Base-by-base conservation (phyloP, 1,139 yeast species). In the Taiozyma sp. region DNA sequence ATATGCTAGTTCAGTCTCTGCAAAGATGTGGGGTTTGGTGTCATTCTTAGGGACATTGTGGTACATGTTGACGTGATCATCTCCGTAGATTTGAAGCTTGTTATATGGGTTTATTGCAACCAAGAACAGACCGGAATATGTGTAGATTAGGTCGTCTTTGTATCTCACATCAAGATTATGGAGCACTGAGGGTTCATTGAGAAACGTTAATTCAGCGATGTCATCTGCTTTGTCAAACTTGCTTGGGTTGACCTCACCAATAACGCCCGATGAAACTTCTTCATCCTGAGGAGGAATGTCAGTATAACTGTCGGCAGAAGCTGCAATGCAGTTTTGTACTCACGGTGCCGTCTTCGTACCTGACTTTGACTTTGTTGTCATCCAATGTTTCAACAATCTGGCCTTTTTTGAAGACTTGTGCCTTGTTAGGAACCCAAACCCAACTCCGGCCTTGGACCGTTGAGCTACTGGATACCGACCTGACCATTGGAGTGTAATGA, bases 51-150 rank as follows among this genome's bases (percentile, higher is more conserved):
- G 69, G 52, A 66, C 60, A 32, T 67, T 66, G 53, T 72, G 76
- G 70, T 84, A 88, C 53, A 75, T 69, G 30, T 77, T 71, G 50
- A 90, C 74, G 50, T 78, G 75, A 45, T 80, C 81, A 23, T 73
- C 70, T 52, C 81, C 84, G 68, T 93, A 93, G 45, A 93, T 85
- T n/a, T 87, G 82, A 28, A 93, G 72, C 47, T 77, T 68, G 62
- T 83, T 81, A 71, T 95, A 95, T 0, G 99, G 99, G 64, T 95
- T 95, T 52, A 95, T 84, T 1, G 99, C 98, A 27, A 95, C 99
- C 60, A 95, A 76, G 63, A 95, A 95, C 10, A 95, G 78, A 8
- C 99, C 99, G 0, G 86, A 81, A 59, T 81, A 82, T 1, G 87
- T 82, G 67, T 92, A 92, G 53, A 95, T 92, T 65, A 81, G 67